phyloP scores from a whole-genome alignment of 2,329 filamentous ascomycete genomes.

The Daldinia sp. region DNA sequence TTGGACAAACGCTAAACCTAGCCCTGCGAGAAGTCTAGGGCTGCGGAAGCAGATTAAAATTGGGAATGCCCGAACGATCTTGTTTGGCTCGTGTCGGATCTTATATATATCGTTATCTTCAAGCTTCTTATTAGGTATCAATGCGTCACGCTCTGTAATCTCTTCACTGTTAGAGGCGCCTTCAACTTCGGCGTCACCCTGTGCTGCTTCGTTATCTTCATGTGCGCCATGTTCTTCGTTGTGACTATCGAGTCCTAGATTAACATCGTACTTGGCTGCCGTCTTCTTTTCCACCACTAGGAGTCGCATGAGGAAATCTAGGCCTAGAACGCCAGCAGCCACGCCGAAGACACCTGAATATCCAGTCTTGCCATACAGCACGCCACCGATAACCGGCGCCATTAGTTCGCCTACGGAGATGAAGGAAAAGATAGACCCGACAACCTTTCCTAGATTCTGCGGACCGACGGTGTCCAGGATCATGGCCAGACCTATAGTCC shows the following conservation, averaged over 20 bases:
- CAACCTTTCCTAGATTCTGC: constrained; percentile 69
- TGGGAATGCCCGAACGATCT: constrained; percentile 57
- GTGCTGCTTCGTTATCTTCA: not conserved
- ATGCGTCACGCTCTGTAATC: constrained; percentile 54
- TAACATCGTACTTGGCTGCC: constrained; percentile 49
- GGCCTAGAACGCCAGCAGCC: constrained; percentile 63
- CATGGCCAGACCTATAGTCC: constrained; percentile 66
- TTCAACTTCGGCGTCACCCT: not conserved
- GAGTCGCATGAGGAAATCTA: constrained; percentile 71
- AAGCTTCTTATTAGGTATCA: constrained; percentile 53
- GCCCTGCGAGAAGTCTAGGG: constrained; percentile 51
- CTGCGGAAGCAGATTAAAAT: constrained; percentile 60
- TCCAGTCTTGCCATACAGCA: constrained; percentile 70
- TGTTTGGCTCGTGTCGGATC: constrained; percentile 56
- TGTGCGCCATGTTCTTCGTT: not conserved
- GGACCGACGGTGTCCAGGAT: constrained; percentile 68
- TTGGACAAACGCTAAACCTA: constrained; percentile 57
- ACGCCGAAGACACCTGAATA: constrained; percentile 70
- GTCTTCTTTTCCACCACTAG: constrained; percentile 73
- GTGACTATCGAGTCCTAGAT: no score
- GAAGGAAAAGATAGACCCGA: constrained; percentile 71
- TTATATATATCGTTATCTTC: constrained; percentile 52
- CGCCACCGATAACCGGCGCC: constrained; percentile 69
- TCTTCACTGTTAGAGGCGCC: not conserved
- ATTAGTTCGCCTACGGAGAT: constrained; percentile 68